These are phyloP conservation scores for Mucor circinelloides DNA, from an alignment of 371 early-diverging fungal species.

Conservation along the genomic window DNA sequence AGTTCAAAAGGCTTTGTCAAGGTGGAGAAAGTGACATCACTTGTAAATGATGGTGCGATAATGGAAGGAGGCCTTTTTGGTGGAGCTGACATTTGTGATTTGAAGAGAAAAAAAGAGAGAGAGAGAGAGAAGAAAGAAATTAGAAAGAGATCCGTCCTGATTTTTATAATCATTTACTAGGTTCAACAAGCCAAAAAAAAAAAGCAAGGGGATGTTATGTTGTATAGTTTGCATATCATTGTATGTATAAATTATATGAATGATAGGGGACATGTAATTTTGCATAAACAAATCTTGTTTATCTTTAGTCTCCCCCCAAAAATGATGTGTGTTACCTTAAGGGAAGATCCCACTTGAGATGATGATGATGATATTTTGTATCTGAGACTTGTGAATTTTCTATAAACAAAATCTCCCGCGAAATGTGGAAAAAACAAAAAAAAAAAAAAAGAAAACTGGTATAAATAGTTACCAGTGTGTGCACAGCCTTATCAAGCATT, in stretches of 20 bases:
- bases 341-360: not conserved
- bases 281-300: conserved; percentile 10
- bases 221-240: not conserved
- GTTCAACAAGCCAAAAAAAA: not conserved
- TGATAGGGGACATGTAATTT: conserved; percentile 1
- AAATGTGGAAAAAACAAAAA: not conserved
- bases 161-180: conserved; percentile 3
- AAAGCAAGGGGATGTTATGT: not conserved
- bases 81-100: not conserved
- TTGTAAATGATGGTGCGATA: conserved; percentile 12
- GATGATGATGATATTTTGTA: not conserved
- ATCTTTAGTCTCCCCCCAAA: not conserved
- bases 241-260: not conserved
- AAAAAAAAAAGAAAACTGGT: not conserved
- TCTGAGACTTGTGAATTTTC: conserved; percentile 8
- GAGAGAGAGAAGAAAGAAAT: not conserved
- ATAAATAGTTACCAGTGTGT: not conserved
- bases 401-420: not conserved
- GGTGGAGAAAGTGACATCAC: conserved; percentile 23
- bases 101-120: not conserved
- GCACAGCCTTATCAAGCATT: not conserved
- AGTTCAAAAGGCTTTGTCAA: conserved; percentile 14
- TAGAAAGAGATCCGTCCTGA: not conserved
- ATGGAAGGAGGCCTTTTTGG: not conserved
- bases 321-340: not conserved